Evolutionary conservation across 331 rosid genomes (phyloP), one percentile per base, ranked within the genome.

Genomic region (Telfairia occidentalis): DNA sequence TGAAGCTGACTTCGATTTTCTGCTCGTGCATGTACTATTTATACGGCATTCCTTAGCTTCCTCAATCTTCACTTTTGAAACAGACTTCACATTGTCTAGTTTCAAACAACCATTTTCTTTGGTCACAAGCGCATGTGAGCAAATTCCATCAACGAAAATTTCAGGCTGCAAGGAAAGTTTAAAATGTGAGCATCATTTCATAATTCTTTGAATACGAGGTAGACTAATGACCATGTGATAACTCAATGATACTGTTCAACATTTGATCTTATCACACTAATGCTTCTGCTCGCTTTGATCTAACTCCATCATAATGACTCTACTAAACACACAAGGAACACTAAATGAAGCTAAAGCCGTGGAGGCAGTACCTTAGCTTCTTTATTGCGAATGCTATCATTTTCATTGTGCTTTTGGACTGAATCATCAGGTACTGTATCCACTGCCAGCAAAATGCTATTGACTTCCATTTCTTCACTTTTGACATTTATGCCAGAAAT

Each of bases 11-110:
- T 76, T 77, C 79, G 67, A 55, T 34, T 70, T 78, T 84, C 73
- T 82, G 75, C 40, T 54, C 30, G 57, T 75, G 34, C 77, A 79
- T 11, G 82, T 1, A 48, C 81, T 57, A 32, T 73, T 49, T 48
- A 58, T 65, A 65, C 73, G 81, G 55, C 70, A 67, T 77, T 71
- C 71, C 85, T 74, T 46, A 37, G 65, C 81, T 83, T 82, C 86
- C 72, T 73, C 80, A 79, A 74, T 80, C 71, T 35, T 77, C 12
- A 34, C 76, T 66, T 79, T 32, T 74, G 71, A 40, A 78, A 70
- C 81, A 49, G 73, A 77, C 52, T 76, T 76, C 38, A 73, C 64
- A 61, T 57, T 52, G 69, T 77, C 54, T 60, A 45, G 21, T 73
- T 83, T n/a, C 11, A 21, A 19, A 55, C 76, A 73, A 70, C 71